phyloP scores from a whole-genome alignment of 1,284 basidiomycete genomes.

The Cryptococcus deneoformans region DNA sequence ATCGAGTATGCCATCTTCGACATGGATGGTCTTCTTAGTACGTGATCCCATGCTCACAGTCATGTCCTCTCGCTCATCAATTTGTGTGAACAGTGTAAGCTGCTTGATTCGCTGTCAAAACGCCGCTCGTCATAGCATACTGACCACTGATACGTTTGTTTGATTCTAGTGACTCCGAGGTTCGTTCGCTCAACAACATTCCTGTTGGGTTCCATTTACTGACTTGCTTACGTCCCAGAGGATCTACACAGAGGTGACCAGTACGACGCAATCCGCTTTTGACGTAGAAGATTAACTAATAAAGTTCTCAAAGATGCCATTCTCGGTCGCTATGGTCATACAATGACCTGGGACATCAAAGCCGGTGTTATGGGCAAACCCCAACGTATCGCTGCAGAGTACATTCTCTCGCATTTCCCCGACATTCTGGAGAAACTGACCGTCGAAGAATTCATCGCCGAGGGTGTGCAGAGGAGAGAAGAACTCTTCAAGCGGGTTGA shows the following conservation, averaged over 20 bases:
- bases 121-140: too few relatives aligned
- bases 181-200: neutral
- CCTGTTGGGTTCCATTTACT: neutral
- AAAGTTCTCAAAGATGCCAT: conserved; percentile 31
- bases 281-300: neutral
- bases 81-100: too few relatives aligned
- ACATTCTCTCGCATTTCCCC: conserved; percentile 43
- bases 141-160: conserved; percentile 7
- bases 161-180: conserved; percentile 8
- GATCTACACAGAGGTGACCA: conserved; percentile 31
- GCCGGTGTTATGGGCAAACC: conserved; percentile 50
- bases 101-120: too few relatives aligned
- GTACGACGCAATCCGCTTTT: conserved; percentile 10
- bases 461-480: conserved; percentile 43
- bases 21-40: conserved; percentile 49
- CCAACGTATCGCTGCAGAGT: conserved; percentile 35
- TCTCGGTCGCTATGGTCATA: conserved; percentile 42
- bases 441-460: conserved; percentile 43
- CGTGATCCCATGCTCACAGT: neutral
- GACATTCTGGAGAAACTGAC: conserved; percentile 39
- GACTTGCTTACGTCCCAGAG: neutral
- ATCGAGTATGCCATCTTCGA: conserved; percentile 50
- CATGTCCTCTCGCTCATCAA: too few relatives aligned
- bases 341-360: conserved; percentile 50
- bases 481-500: conserved; percentile 41